Conservation (phyloP, 164 flowering plant genomes). For the Liquidambar formosana region DNA sequence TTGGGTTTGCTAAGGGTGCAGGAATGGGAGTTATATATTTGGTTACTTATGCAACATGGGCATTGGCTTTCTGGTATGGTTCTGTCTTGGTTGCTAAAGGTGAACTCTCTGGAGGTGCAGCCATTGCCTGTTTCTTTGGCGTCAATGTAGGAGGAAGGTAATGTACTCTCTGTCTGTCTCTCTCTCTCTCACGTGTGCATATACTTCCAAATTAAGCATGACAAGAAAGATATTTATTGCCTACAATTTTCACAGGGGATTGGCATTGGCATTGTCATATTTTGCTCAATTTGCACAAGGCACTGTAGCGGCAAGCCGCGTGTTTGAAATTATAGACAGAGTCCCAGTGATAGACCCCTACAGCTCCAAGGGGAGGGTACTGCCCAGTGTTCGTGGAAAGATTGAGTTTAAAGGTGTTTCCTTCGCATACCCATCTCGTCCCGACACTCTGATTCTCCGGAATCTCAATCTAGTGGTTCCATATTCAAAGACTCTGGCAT, state of each 20-base stretch:
- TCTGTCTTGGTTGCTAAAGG: conserved; percentile 50
- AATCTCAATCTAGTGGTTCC: conserved; percentile 53
- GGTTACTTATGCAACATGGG: conserved; percentile 81
- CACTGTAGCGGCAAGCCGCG: conserved; percentile 71
- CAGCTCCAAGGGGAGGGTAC: conserved; percentile 42
- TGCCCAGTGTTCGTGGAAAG: conserved; percentile 49
- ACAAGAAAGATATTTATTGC: too few relatives aligned
- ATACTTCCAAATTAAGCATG: too few relatives aligned
- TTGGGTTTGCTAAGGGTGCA: conserved; percentile 78
- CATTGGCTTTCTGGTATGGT: conserved; percentile 85
- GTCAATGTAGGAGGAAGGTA: conserved; percentile 87
- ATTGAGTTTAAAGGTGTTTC: conserved; percentile 62
- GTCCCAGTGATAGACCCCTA: conserved; percentile 81
- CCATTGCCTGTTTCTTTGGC: conserved; percentile 85
- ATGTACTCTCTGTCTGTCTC: background rate
- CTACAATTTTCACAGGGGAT: conserved; percentile 44
- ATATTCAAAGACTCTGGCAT: conserved; percentile 55
- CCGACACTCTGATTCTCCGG: conserved; percentile 42
- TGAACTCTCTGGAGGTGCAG: conserved; percentile 58
- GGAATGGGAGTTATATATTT: conserved; percentile 76
- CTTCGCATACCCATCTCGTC: conserved; percentile 79
- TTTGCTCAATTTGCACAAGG: conserved; percentile 84
- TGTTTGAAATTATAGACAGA: conserved; percentile 73
- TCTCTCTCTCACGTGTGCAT: conserved; percentile 1
- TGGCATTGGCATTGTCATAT: conserved; percentile 72